Conservation (phyloP, 106 monocot species). For the Agapanthus africanus region DNA sequence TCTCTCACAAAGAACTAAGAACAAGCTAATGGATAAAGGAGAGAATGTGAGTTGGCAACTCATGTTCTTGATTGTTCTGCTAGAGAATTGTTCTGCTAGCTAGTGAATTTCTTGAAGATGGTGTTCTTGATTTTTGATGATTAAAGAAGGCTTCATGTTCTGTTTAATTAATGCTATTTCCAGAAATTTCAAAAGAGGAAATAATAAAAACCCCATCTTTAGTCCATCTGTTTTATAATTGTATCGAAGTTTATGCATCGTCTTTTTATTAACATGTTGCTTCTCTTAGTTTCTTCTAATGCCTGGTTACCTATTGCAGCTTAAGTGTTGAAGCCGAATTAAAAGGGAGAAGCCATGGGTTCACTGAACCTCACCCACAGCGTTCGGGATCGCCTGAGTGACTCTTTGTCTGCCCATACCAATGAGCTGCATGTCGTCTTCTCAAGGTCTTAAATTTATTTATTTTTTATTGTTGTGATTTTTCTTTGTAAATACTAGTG, state of each 20-base stretch:
- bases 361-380: conserved; percentile 41
- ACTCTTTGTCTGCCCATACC: conserved; percentile 58
- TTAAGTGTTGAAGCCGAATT: no score
- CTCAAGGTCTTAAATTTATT: conserved; percentile 37
- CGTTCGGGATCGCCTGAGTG: conserved; percentile 54
- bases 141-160: background rate
- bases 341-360: conserved; percentile 30
- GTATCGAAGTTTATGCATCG: background rate
- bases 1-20: background rate
- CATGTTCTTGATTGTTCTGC: background rate
- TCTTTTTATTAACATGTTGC: background rate
- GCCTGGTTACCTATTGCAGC: no score
- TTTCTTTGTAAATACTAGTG: background rate
- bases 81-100: no score
- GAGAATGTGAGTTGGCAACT: conserved; percentile 10
- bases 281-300: background rate
- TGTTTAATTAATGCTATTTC: background rate
- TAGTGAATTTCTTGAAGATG: background rate
- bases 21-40: background rate
- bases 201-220: background rate
- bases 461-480: conserved; percentile 2
- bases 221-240: background rate
- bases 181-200: background rate
- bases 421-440: conserved; percentile 60
- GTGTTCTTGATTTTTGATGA: background rate